These are phyloP conservation scores for Dendrobium chrysotoxum DNA, from an alignment of 106 monocot species.

Conservation along the genomic window DNA sequence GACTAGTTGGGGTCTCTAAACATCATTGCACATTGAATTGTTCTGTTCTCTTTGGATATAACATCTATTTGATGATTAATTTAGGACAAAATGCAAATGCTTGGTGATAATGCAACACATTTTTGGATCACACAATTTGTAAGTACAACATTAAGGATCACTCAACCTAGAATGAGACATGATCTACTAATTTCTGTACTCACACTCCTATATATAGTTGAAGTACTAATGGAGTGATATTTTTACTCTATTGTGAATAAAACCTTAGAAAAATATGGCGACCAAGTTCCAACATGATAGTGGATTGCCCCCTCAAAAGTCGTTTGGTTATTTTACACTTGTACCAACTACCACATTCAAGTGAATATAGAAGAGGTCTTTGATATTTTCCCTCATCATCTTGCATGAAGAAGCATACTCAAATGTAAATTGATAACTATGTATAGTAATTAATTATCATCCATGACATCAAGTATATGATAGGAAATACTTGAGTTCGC, in stretches of 20 bases:
- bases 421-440: neutral
- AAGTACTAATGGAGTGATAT: neutral
- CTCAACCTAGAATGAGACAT: neutral
- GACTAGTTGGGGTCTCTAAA: neutral
- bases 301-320: neutral
- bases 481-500: too few relatives aligned
- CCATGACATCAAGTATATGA: neutral
- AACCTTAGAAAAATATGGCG: neutral
- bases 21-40: neutral
- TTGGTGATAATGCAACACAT: neutral
- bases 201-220: neutral
- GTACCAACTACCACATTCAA: neutral
- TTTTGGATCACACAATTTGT: neutral
- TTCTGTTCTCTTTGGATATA: neutral
- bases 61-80: neutral
- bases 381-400: neutral
- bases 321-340: neutral
- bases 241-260: neutral
- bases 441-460: neutral
- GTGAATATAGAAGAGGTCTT: neutral
- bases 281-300: neutral
- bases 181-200: neutral
- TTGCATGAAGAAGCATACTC: neutral
- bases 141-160: neutral
- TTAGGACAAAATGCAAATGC: neutral